A percentile compares a stretch with the other conserved stretches of the same genome.
Evolutionary conservation across 108 stramenopile species (phyloP).

Genomic region (Cylindrotheca fusiformis): DNA sequence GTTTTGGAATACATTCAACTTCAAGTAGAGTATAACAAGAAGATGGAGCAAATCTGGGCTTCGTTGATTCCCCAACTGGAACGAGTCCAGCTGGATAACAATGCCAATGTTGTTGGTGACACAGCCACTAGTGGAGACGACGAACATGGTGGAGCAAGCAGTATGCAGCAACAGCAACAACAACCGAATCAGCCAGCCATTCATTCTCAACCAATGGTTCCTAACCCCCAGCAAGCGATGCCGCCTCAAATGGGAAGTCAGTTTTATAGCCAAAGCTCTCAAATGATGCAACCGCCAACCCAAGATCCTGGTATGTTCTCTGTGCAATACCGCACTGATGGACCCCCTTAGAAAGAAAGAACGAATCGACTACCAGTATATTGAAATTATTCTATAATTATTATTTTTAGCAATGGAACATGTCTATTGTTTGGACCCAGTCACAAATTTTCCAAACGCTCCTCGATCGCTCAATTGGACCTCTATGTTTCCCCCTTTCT

Average conservation of each 20-base stretch:
- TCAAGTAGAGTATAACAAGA: conserved; percentile 92
- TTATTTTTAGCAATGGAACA: too few species aligned
- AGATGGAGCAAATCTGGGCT: conserved; percentile 93
- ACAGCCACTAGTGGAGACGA: too few species aligned
- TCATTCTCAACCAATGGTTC: conserved; percentile 14
- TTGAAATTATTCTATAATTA: not conserved
- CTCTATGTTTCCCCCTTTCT: not conserved
- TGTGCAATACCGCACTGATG: conserved; percentile 33
- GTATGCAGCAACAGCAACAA: conserved; percentile 9
- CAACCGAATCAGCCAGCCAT: conserved; percentile 13
- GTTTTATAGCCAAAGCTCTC: conserved; percentile 5
- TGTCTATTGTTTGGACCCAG: conserved; percentile 1
- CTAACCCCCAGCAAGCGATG: conserved; percentile 32
- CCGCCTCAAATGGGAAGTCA: conserved; percentile 6
- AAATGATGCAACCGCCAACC: not conserved
- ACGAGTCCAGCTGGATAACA: conserved; percentile 49
- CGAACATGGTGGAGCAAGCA: too few species aligned
- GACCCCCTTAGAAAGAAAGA: not conserved
- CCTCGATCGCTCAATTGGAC: conserved; percentile 26
- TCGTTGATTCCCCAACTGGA: conserved; percentile 87
- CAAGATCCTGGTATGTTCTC: conserved; percentile 34
- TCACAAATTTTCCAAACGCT: conserved; percentile 33
- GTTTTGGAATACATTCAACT: conserved; percentile 90
- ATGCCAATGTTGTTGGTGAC: conserved; percentile 26
- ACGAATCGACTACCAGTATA: not conserved